Conservation (phyloP, 306 rosid species). For the Heteromeles arbutifolia region DNA sequence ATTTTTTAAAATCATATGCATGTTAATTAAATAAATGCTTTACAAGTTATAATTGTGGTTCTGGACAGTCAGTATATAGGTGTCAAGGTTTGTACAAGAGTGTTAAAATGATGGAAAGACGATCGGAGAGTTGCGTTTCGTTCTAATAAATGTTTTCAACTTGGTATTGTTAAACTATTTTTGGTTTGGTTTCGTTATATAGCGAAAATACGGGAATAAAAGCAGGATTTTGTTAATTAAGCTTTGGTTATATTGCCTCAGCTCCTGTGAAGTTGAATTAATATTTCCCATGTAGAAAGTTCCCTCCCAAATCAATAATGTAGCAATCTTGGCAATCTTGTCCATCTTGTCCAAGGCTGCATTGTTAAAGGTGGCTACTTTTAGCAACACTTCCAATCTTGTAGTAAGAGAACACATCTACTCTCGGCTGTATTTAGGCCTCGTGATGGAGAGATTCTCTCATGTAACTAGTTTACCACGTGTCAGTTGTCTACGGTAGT, state of each 20-base stretch:
- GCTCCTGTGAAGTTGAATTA: not conserved
- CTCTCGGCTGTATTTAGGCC: not conserved
- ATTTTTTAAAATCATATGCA: not conserved
- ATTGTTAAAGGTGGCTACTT: not conserved
- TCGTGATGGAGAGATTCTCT: not conserved
- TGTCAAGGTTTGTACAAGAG: not conserved
- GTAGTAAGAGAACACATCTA: not conserved
- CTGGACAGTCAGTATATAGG: not conserved
- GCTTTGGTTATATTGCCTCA: not conserved
- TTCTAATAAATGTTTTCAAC: not conserved
- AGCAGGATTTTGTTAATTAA: not conserved
- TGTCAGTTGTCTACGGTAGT: not conserved
- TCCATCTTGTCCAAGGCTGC: not conserved
- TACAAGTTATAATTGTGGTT: not conserved
- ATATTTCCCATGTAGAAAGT: not conserved
- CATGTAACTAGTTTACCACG: not conserved
- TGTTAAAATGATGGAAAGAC: not conserved
- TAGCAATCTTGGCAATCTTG: no score
- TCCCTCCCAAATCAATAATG: not conserved
- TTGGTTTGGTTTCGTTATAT: not conserved
- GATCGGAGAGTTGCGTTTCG: not conserved
- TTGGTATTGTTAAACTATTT: not conserved
- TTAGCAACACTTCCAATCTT: not conserved
- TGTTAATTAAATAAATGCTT: not conserved
- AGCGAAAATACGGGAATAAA: not conserved